Percentiles rank a stretch among this genome's conserved stretches.
Conservation (phyloP, 352 stramenopile species). For the Globisporangium middletonii region DNA sequence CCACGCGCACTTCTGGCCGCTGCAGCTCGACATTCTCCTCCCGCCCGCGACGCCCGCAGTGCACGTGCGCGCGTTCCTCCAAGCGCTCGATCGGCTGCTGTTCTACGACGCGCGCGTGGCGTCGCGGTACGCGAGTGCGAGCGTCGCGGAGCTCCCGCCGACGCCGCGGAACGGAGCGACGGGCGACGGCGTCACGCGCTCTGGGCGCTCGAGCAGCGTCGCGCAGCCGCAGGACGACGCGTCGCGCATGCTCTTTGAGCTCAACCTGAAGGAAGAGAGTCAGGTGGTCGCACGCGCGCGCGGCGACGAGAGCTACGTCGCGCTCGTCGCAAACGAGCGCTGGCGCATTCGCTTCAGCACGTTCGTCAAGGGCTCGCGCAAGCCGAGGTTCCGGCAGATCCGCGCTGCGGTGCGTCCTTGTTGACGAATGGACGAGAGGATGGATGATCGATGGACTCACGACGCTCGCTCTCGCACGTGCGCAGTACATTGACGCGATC, state of each 20-base stretch:
- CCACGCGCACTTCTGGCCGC: conserved; percentile 44
- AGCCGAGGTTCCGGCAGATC: conserved; percentile 40
- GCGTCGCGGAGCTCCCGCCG: conserved; percentile 5
- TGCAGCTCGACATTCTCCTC: conserved; percentile 43
- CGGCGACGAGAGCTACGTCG: conserved; percentile 44
- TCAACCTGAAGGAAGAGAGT: conserved; percentile 43
- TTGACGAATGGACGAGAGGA: not conserved
- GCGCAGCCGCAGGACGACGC: conserved; percentile 8
- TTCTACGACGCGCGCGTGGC: conserved; percentile 26
- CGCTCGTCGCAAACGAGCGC: conserved; percentile 31
- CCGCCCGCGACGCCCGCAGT: conserved; percentile 23
- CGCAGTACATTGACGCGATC: conserved; percentile 65
- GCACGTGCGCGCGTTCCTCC: conserved; percentile 48
- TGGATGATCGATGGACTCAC: too few relatives aligned
- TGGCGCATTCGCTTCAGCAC: conserved; percentile 57
- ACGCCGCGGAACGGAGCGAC: not conserved
- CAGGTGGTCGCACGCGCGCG: conserved; percentile 40
- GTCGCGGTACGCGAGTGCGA: conserved; percentile 1
- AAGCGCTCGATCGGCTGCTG: conserved; percentile 57
- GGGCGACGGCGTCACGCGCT: not conserved
- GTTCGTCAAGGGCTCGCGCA: conserved; percentile 43
- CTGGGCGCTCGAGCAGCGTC: conserved; percentile 8
- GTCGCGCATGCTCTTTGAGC: conserved; percentile 31
- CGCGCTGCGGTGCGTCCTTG: conserved; percentile 27
- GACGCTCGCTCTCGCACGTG: not conserved